Conservation (phyloP, 495 filamentous ascomycete genomes). For the Hyaloscypha finlandica region DNA sequence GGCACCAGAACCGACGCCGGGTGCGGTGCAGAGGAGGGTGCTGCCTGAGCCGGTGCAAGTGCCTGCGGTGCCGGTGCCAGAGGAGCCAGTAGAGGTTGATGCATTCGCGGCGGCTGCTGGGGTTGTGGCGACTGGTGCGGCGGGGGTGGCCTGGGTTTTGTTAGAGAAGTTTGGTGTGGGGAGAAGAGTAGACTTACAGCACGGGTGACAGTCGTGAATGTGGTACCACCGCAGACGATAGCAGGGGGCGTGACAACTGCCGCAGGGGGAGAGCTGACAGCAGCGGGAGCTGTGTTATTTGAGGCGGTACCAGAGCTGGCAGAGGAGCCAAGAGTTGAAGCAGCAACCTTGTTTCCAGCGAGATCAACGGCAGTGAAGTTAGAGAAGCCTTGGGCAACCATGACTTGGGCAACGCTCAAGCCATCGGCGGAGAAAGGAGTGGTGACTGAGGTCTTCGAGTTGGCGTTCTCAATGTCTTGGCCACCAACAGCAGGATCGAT, state of each 20-base stretch:
- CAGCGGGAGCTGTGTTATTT: slow-evolving; percentile 3
- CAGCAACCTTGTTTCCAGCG: slow-evolving; percentile 27
- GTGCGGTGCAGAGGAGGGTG: slow-evolving; percentile 13
- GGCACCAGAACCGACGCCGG: slow-evolving; percentile 20
- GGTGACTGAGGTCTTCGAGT: slow-evolving; percentile 48
- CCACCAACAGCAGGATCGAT: slow-evolving; percentile 58
- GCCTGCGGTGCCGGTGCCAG: slow-evolving; percentile 15
- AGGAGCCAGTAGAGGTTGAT: slow-evolving; percentile 9
- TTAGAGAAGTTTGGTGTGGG: background rate
- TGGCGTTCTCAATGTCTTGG: slow-evolving; percentile 54
- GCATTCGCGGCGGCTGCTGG: slow-evolving; percentile 9
- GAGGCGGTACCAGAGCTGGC: slow-evolving; percentile 17
- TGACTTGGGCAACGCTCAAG: slow-evolving; percentile 56
- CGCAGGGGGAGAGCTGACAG: slow-evolving; percentile 5
- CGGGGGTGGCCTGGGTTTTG: background rate
- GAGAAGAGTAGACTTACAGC: slow-evolving; percentile 17
- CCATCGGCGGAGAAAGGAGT: slow-evolving; percentile 54
- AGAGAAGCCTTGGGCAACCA: slow-evolving; percentile 52
- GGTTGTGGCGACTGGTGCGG: slow-evolving; percentile 19
- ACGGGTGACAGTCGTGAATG: slow-evolving; percentile 26
- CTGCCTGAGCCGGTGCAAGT: slow-evolving; percentile 20
- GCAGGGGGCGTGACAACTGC: slow-evolving; percentile 13
- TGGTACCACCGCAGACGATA: slow-evolving; percentile 16
- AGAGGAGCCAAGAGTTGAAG: slow-evolving; percentile 24
- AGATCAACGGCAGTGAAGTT: slow-evolving; percentile 48